phyloP scores from a whole-genome alignment of 192 early-diverging fungal species.

The Linnemannia exigua region DNA sequence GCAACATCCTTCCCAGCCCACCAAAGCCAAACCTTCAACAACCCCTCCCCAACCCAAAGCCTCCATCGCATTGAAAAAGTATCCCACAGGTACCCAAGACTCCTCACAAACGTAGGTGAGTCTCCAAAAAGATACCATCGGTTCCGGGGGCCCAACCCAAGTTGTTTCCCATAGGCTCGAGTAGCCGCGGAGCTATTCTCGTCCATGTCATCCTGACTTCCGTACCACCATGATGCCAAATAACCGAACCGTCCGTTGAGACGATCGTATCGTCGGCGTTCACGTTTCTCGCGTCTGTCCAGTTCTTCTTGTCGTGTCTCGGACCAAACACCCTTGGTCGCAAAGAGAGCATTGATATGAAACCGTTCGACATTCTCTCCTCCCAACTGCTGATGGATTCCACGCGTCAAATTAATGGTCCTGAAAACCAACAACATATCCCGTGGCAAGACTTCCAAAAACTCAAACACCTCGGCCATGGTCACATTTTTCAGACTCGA shows the following conservation, averaged over 20 bases:
- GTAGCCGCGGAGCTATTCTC: slow-evolving; percentile 47
- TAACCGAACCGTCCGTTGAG: slow-evolving; percentile 36
- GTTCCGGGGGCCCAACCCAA: slow-evolving; percentile 50
- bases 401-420: slow-evolving; percentile 63
- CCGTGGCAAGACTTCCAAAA: slow-evolving; percentile 65
- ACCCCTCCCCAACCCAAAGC: slow-evolving; percentile 45
- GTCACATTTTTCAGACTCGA: slow-evolving; percentile 57
- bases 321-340: slow-evolving; percentile 63
- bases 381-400: slow-evolving; percentile 65
- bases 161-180: slow-evolving; percentile 36
- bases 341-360: slow-evolving; percentile 60
- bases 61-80: slow-evolving; percentile 49
- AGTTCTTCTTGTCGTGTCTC: slow-evolving; percentile 60
- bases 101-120: slow-evolving; percentile 52
- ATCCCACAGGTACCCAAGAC: slow-evolving; percentile 53
- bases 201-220: slow-evolving; percentile 25
- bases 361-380: slow-evolving; percentile 64
- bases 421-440: slow-evolving; percentile 70
- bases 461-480: slow-evolving; percentile 65
- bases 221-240: slow-evolving; percentile 45
- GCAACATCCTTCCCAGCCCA: slow-evolving; percentile 56
- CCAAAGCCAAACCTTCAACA: slow-evolving; percentile 55
- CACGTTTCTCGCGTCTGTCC: slow-evolving; percentile 24
- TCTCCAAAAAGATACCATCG: slow-evolving; percentile 62
- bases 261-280: slow-evolving; percentile 30